These are phyloP conservation scores for Geotrichum europaeum DNA, from an alignment of 1,139 yeast genomes.

Conservation along the genomic window DNA sequence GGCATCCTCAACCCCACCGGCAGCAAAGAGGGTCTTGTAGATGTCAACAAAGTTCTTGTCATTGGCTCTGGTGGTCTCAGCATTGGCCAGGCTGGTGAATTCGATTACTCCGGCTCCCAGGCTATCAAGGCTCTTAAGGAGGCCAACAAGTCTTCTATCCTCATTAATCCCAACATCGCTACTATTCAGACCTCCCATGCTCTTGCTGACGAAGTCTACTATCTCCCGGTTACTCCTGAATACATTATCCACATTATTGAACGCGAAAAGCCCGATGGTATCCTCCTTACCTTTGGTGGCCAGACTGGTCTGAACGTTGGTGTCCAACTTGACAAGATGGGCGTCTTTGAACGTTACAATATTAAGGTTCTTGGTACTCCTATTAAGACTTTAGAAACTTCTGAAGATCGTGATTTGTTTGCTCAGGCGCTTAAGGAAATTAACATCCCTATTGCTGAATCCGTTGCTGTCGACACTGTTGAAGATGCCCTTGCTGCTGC, in stretches of 20 bases:
- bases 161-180: conserved; percentile 96
- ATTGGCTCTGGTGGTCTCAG: conserved; percentile 97
- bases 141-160: conserved; percentile 92
- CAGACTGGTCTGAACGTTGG: conserved; percentile 97
- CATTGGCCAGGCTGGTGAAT: conserved; percentile 99
- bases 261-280: conserved; percentile 94
- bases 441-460: conserved; percentile 91
- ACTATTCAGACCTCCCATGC: conserved; percentile 98
- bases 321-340: conserved; percentile 87
- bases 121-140: conserved; percentile 72
- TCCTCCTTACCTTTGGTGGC: conserved; percentile 93
- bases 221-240: conserved; percentile 95
- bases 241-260: conserved; percentile 90
- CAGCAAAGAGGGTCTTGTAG: conserved; percentile 58
- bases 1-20: conserved; percentile 45
- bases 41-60: conserved; percentile 81
- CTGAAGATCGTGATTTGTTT: conserved; percentile 95
- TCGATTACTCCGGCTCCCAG: conserved; percentile 86
- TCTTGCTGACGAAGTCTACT: conserved; percentile 94
- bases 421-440: conserved; percentile 93
- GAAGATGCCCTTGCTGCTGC: conserved; percentile 93
- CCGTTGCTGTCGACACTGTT: conserved; percentile 87
- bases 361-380: conserved; percentile 97
- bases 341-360: conserved; percentile 82
- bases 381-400: conserved; percentile 85